Percentiles rank a stretch among this genome's conserved stretches.
These are phyloP conservation scores for Madurella fahalii DNA, from an alignment of 2,329 filamentous ascomycete species.

Conservation along the genomic window DNA sequence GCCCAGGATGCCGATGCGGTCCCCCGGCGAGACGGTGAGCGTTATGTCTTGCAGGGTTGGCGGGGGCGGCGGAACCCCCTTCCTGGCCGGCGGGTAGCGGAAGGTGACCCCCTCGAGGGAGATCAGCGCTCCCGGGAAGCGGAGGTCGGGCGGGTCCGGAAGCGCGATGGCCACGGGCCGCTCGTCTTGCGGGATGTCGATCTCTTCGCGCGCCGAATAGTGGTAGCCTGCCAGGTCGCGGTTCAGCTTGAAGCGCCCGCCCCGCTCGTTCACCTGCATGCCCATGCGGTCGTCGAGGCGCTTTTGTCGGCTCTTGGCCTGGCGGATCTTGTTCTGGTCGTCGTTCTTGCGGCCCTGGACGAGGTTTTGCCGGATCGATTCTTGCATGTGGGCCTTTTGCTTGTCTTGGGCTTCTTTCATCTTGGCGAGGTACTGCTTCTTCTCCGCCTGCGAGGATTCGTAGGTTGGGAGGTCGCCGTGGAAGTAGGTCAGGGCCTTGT, in stretches of 20 bases:
- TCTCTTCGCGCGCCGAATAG: slow-evolving; percentile 55
- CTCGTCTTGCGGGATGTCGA: slow-evolving; percentile 65
- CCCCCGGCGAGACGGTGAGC: slow-evolving; percentile 67
- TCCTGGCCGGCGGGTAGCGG: slow-evolving; percentile 46
- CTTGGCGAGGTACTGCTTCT: slow-evolving; percentile 62
- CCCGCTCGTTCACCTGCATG: slow-evolving; percentile 66
- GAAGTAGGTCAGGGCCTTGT: slow-evolving; percentile 69
- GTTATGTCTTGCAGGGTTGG: slow-evolving; percentile 55
- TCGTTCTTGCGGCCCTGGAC: slow-evolving; percentile 71
- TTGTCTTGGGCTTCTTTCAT: slow-evolving; percentile 81
- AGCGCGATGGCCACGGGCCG: slow-evolving; percentile 54
- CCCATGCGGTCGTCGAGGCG: slow-evolving; percentile 80
- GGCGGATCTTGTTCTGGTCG: slow-evolving; percentile 81
- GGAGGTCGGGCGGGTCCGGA: slow-evolving; percentile 62
- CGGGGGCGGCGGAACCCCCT: slow-evolving; percentile 25
- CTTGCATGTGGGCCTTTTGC: slow-evolving; percentile 75
- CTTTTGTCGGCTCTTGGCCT: slow-evolving; percentile 79
- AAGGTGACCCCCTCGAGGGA: slow-evolving; percentile 67
- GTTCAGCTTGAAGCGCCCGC: slow-evolving; percentile 76
- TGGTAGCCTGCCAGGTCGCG: slow-evolving; percentile 65
- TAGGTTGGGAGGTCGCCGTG: slow-evolving; percentile 70
- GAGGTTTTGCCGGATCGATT: slow-evolving; percentile 70
- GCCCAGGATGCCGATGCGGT: slow-evolving; percentile 70
- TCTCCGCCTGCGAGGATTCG: slow-evolving; percentile 63
- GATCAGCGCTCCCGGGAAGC: slow-evolving; percentile 70